Conservation (phyloP, 495 filamentous ascomycete species). For the Lichina pygmaea region DNA sequence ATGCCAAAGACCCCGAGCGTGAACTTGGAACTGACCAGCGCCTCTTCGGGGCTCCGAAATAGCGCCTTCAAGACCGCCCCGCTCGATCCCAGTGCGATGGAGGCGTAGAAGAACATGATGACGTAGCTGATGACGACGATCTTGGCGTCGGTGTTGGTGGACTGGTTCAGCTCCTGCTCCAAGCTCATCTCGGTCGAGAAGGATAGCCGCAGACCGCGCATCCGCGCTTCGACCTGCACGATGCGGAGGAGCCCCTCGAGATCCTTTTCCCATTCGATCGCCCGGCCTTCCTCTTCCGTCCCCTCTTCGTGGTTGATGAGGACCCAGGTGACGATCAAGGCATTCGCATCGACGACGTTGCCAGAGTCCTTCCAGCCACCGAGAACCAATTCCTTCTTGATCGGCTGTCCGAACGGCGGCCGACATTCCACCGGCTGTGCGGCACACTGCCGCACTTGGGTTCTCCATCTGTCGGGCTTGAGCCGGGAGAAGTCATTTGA, state of each 20-base stretch:
- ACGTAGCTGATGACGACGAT: slow-evolving; percentile 94
- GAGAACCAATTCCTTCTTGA: slow-evolving; percentile 61
- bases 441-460: slow-evolving; percentile 39
- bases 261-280: slow-evolving; percentile 71
- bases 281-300: slow-evolving; percentile 33
- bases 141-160: slow-evolving; percentile 89
- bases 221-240: slow-evolving; percentile 53
- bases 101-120: slow-evolving; percentile 95
- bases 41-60: slow-evolving; percentile 50
- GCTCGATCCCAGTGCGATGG: slow-evolving; percentile 67
- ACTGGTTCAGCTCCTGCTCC: slow-evolving; percentile 85
- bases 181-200: slow-evolving; percentile 87
- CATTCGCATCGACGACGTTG: slow-evolving; percentile 44
- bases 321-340: slow-evolving; percentile 88
- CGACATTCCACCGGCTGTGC: slow-evolving; percentile 54
- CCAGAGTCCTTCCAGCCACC: slow-evolving; percentile 46
- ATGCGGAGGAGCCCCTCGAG: slow-evolving; percentile 40
- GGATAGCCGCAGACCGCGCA: slow-evolving; percentile 57
- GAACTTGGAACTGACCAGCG: slow-evolving; percentile 85
- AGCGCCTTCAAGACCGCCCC: slow-evolving; percentile 50
- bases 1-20: slow-evolving; percentile 80
- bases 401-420: slow-evolving; percentile 62
- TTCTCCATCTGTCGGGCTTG: slow-evolving; percentile 37
- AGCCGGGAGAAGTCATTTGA: slow-evolving; percentile 34
- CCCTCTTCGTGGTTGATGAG: slow-evolving; percentile 64